Conservation (phyloP, 352 stramenopile species). For the Blastocystis sp. region DNA sequence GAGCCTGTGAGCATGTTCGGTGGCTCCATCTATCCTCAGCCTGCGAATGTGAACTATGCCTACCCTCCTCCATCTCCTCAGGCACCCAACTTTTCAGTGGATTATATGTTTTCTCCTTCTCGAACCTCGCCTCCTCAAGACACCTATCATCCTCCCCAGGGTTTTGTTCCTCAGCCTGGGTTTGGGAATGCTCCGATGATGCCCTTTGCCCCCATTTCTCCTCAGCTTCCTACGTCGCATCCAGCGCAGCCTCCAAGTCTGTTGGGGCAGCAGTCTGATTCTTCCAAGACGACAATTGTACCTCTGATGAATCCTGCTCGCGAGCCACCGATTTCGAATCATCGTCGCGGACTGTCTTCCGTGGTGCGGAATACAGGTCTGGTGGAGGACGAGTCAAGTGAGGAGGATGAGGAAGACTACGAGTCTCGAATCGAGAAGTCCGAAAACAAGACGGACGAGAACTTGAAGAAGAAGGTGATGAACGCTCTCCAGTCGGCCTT, state of each 20-base stretch:
- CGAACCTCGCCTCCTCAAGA: not conserved
- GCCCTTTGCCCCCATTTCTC: not conserved
- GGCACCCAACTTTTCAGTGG: not conserved
- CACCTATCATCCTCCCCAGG: not conserved
- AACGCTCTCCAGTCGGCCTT: constrained; percentile 35
- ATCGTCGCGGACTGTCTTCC: constrained; percentile 20
- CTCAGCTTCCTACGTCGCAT: not conserved
- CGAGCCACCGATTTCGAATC: not conserved
- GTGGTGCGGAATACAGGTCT: constrained; percentile 33
- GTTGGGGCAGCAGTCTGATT: not conserved
- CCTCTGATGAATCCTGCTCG: constrained; percentile 4
- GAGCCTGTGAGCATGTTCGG: not conserved
- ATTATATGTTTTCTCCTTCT: constrained; percentile 13
- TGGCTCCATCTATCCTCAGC: not conserved
- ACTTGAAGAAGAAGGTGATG: constrained; percentile 59
- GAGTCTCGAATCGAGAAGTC: constrained; percentile 57
- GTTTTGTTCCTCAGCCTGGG: not conserved
- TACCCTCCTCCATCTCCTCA: not conserved
- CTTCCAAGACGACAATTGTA: constrained; percentile 20
- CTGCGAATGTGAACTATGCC: not conserved
- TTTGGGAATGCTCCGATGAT: not conserved
- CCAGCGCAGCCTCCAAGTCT: not conserved
- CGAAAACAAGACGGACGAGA: constrained; percentile 36
- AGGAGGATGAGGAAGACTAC: constrained; percentile 54
- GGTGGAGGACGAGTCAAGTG: constrained; percentile 14